Percentiles rank a stretch among this genome's conserved stretches.
phyloP scores from a whole-genome alignment of 306 rosid genomes.

The Acacia crassicarpa region DNA sequence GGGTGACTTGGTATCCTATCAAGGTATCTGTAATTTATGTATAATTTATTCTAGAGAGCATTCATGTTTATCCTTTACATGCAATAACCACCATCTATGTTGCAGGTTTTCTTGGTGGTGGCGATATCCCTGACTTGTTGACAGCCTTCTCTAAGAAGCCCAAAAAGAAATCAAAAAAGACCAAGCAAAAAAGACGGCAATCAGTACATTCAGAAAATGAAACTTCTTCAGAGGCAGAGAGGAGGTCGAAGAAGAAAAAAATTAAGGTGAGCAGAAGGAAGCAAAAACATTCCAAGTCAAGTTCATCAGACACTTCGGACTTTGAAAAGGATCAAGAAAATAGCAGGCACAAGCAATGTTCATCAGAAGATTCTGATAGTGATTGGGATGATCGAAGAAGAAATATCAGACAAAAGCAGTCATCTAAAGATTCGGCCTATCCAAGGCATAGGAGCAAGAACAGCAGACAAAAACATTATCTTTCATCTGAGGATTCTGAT shows the following conservation, averaged over 20 bases:
- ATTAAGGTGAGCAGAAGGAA: conserved; percentile 51
- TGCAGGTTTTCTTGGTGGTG: conserved; percentile 79
- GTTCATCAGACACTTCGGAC: conserved; percentile 56
- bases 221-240: conserved; percentile 47
- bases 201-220: conserved; percentile 44
- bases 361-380: conserved; percentile 47
- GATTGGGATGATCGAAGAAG: conserved; percentile 37
- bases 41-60: not conserved
- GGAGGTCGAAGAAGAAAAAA: conserved; percentile 39
- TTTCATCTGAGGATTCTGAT: conserved; percentile 27
- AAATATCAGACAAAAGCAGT: conserved; percentile 36
- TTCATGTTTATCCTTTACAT: conserved; percentile 13
- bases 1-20: too few species aligned
- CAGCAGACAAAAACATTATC: conserved; percentile 35
- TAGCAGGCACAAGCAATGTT: conserved; percentile 40
- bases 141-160: conserved; percentile 71
- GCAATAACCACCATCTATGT: conserved; percentile 21
- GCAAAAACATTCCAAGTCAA: conserved; percentile 40
- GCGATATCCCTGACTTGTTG: conserved; percentile 67
- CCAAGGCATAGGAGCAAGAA: conserved; percentile 36
- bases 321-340: conserved; percentile 37
- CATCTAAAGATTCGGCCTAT: conserved; percentile 29
- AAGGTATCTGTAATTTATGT: conserved; percentile 48
- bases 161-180: conserved; percentile 57
- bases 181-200: conserved; percentile 46